Evolutionary conservation across 2,329 filamentous ascomycete species (phyloP), one percentile per base, ranked within the genome.

Genomic region (Hymenoscyphus occultus): DNA sequence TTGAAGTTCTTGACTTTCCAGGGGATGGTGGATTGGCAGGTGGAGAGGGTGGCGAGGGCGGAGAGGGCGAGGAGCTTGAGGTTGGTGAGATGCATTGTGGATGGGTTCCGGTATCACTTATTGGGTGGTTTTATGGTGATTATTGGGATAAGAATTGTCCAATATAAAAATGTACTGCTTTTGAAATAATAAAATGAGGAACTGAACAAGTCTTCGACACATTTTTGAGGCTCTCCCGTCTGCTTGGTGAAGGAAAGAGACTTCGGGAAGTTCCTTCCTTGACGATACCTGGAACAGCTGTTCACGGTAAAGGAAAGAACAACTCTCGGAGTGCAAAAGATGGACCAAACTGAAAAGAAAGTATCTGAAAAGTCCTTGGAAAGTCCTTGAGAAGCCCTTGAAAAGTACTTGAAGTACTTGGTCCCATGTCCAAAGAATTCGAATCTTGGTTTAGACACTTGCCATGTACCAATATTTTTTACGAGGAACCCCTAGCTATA

Each of bases 1-100:
- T 28, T 39, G 58, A 60, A 39, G n/a, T 42, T 60, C 10, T n/a
- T 16, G 28, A 45, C 13, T 28, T 60, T 60, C 58, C 58, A 60
- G 16, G 39, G 58, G 14, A 22, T 35, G 16, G 39, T 35, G 16
- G 32, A 28, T 22, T 39, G 58, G 58, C 58, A 39, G 16, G 39
- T 22, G 6, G 31, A 35, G 39, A 60, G 22, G 9, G 39, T 13
- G 5, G 35, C n/a, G 12, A 60, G 7, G n/a, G 58, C 39, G 2
- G 58, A 60, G 39, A 60, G 28, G n/a, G 58, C 39, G 22, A 60
- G 39, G 32, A 60, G n/a, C 5, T 31, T 54, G 32, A 60, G n/a
- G 1, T 31, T 54, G 48, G 48, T 22, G 10, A 28, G 3, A 54
- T 54, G 9, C 48, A 54, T 54, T 13, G 9, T 54, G 19, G 4